Percentiles rank a stretch among this genome's conserved stretches.
Conservation (phyloP, 805 yeast genomes). For the Wickerhamiella cacticola region DNA sequence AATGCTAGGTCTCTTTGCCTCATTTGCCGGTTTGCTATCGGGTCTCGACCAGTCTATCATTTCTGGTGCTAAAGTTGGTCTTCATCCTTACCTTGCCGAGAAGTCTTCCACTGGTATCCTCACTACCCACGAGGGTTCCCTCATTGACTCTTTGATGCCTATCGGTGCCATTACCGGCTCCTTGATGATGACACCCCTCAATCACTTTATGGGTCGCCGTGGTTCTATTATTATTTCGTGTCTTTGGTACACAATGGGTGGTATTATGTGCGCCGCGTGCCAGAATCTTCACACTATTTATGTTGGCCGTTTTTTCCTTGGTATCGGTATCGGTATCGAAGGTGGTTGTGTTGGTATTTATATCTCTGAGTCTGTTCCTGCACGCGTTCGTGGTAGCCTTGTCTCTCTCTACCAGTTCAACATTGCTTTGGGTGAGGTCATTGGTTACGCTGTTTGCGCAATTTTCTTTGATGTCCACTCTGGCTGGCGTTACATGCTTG, state of each 20-base stretch:
- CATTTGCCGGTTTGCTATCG: conserved; percentile 52
- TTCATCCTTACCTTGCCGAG: conserved; percentile 33
- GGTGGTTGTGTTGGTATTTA: conserved; percentile 55
- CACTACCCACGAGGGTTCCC: conserved; percentile 36
- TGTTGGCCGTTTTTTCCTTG: conserved; percentile 49
- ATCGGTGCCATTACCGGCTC: conserved; percentile 57
- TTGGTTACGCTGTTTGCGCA: conserved; percentile 54
- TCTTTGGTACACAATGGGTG: conserved; percentile 50
- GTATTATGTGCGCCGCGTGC: conserved; percentile 45
- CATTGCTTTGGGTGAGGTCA: conserved; percentile 54
- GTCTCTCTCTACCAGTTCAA: conserved; percentile 54
- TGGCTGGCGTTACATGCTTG: conserved; percentile 58
- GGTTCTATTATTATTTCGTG: conserved; percentile 44
- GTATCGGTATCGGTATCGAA: conserved; percentile 55
- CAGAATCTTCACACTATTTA: conserved; percentile 38
- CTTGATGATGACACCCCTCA: conserved; percentile 45
- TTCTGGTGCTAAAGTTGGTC: conserved; percentile 47
- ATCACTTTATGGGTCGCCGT: conserved; percentile 45
- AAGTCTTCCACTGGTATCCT: conserved; percentile 20
- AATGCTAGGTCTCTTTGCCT: conserved; percentile 44
- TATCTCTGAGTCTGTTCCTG: conserved; percentile 49
- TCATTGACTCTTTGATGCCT: conserved; percentile 53
- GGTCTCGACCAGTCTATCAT: conserved; percentile 60
- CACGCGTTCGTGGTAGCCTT: conserved; percentile 45
- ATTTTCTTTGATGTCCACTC: conserved; percentile 43